Evolutionary conservation across 371 early-diverging fungal genomes (phyloP), one percentile per base, ranked within the genome.

Genomic region (Fennellomyces sp.): DNA sequence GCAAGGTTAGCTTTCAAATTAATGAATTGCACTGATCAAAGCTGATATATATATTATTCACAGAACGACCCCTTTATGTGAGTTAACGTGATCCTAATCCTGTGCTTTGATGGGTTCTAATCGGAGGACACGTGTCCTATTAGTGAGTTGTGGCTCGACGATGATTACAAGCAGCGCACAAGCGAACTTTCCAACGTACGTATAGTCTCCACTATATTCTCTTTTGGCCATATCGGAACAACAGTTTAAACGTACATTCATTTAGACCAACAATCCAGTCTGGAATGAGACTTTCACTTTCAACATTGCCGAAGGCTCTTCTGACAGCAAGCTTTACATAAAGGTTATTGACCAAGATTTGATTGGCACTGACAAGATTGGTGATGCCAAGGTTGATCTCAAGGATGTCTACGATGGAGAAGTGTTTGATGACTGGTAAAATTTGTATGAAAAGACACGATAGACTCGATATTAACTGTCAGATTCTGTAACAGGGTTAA

Each of bases 231-330:
- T n/a, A n/a, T n/a, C n/a, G n/a, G n/a, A n/a, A n/a, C n/a, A n/a
- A n/a, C n/a, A n/a, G n/a, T n/a, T n/a, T n/a, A n/a, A n/a, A n/a
- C n/a, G n/a, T n/a, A n/a, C n/a, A n/a, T n/a, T n/a, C n/a, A n/a
- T n/a, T n/a, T n/a, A n/a, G n/a, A 65, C 62, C 29, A 75, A 75
- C 56, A 61, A 73, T 38, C 78, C 78, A n/a, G 75, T 72, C 30
- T 78, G 68, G 69, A 69, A 78, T 57, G 68, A 73, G 58, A 70
- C 76, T 13, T 78, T 78, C 55, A 71, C 70, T 19, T 78, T 78
- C 65, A 70, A 70, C 55, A 64, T 78, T 39, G 52, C 56, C 1
- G 73, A 72, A 21, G 69, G 69, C 21, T 65, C 69, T 12, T 65
- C 63, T 29, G 58, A 54, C 28, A 72, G 74, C 55, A 73, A 75